Evolutionary conservation across 2,329 filamentous ascomycete genomes (phyloP).

Genomic region (Ceratocystis huliohia): DNA sequence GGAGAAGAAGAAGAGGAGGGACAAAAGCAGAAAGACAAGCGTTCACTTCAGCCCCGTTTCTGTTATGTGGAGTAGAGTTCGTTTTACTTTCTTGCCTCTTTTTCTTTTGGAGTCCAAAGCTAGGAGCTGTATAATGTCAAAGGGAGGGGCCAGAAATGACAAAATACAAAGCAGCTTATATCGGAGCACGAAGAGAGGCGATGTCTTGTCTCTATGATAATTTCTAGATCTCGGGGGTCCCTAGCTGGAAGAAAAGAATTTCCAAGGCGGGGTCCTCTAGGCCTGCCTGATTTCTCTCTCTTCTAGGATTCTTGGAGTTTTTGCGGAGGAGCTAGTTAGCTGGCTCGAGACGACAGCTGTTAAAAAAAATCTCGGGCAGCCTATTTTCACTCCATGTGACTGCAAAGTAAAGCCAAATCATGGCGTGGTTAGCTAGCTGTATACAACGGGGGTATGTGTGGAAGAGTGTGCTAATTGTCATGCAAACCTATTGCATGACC

Average conservation of each 20-base stretch:
- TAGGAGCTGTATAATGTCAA: neutral
- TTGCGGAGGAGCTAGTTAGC: neutral
- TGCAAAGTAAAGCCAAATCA: neutral
- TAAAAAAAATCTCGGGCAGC: neutral
- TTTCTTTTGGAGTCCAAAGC: neutral
- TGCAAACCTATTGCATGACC: neutral
- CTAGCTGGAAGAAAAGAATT: neutral
- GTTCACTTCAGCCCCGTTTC: too few species aligned
- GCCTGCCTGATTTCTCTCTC: too few species aligned
- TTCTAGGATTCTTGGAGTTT: neutral
- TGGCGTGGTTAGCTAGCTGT: constrained; percentile 5
- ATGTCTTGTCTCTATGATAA: neutral
- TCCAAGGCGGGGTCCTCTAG: too few species aligned
- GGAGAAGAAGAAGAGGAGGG: neutral
- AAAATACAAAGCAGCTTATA: neutral
- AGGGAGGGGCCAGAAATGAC: neutral
- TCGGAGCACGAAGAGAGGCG: neutral
- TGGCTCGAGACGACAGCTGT: neutral
- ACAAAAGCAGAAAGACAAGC: too few species aligned
- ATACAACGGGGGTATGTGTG: neutral
- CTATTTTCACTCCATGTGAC: neutral
- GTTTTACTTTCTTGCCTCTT: too few species aligned
- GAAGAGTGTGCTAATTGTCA: neutral
- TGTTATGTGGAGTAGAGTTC: too few species aligned
- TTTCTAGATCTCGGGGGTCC: neutral